A percentile compares a stretch with the other conserved stretches of the same genome.
These are phyloP conservation scores for Crucibulum cyathiforme DNA, from an alignment of 1,284 basidiomycete species.

Conservation along the genomic window DNA sequence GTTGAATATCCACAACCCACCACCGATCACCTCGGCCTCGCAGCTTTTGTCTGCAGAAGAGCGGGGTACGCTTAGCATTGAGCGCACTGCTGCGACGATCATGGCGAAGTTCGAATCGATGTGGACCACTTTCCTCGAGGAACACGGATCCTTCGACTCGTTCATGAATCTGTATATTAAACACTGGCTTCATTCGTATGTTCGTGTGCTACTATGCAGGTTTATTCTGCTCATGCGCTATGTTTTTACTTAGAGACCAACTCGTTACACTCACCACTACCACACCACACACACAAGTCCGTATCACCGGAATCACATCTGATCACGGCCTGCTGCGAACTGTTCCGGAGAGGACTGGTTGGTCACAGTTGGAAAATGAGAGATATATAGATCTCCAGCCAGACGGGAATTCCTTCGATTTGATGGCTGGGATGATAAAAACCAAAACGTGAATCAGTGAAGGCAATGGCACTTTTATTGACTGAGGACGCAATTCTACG, in stretches of 20 bases:
- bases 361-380: slow-evolving; percentile 32
- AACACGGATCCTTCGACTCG: slow-evolving; percentile 73
- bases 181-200: slow-evolving; percentile 91
- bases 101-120: slow-evolving; percentile 81
- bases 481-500: too few relatives aligned
- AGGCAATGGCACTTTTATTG: too few relatives aligned
- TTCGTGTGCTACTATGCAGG: slow-evolving; percentile 19
- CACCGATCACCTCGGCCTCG: slow-evolving; percentile 84
- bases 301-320: slow-evolving; percentile 86
- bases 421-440: slow-evolving; percentile 89
- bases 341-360: slow-evolving; percentile 59
- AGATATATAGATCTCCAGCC: slow-evolving; percentile 80
- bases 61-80: slow-evolving; percentile 62
- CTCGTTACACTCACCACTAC: slow-evolving; percentile 82
- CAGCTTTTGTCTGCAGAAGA: slow-evolving; percentile 61
- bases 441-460: slow-evolving; percentile 35
- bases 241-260: slow-evolving; percentile 68
- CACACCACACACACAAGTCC: slow-evolving; percentile 71
- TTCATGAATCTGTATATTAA: slow-evolving; percentile 82
- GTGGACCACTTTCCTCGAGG: slow-evolving; percentile 75
- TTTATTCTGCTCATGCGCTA: background rate
- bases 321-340: slow-evolving; percentile 91
- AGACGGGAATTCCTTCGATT: slow-evolving; percentile 96
- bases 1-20: slow-evolving; percentile 84
- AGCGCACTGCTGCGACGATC: slow-evolving; percentile 78